These are phyloP conservation scores for Jatropha curcas DNA, from an alignment of 345 rosid genomes.

Conservation along the genomic window DNA sequence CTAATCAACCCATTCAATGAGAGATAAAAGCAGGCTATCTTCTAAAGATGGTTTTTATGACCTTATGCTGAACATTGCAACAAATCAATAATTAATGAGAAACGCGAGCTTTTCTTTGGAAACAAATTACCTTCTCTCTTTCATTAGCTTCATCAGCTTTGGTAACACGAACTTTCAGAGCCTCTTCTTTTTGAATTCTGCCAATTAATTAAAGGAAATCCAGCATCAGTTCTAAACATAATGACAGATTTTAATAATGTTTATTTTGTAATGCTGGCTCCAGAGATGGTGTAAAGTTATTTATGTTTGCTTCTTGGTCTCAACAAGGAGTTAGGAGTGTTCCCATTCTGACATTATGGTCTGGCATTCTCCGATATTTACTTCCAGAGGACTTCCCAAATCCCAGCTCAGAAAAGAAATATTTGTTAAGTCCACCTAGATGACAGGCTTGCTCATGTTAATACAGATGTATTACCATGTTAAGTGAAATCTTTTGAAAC, in stretches of 20 bases:
- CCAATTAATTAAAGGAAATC: conserved; percentile 14
- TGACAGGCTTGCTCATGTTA: neutral
- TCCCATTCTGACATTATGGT: neutral
- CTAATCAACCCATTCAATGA: neutral
- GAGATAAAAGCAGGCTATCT: neutral
- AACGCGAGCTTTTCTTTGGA: conserved; percentile 4
- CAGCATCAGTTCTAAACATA: neutral
- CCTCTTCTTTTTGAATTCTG: conserved; percentile 85
- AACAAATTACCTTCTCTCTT: conserved; percentile 66
- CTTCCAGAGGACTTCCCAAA: conserved; percentile 7
- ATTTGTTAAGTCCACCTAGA: neutral
- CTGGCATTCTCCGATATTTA: neutral
- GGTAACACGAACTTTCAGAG: conserved; percentile 73
- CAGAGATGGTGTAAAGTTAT: neutral
- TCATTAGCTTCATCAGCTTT: conserved; percentile 78
- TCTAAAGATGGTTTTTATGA: neutral
- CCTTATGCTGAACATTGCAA: neutral
- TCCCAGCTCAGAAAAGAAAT: neutral
- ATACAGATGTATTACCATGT: neutral
- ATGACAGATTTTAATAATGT: neutral
- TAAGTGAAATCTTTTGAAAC: neutral
- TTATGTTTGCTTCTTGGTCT: neutral
- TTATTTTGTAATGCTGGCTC: neutral
- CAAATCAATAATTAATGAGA: neutral
- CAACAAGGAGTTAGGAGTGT: neutral